These are phyloP conservation scores for Suillus americanus DNA, from an alignment of 768 basidiomycete species.

Conservation along the genomic window DNA sequence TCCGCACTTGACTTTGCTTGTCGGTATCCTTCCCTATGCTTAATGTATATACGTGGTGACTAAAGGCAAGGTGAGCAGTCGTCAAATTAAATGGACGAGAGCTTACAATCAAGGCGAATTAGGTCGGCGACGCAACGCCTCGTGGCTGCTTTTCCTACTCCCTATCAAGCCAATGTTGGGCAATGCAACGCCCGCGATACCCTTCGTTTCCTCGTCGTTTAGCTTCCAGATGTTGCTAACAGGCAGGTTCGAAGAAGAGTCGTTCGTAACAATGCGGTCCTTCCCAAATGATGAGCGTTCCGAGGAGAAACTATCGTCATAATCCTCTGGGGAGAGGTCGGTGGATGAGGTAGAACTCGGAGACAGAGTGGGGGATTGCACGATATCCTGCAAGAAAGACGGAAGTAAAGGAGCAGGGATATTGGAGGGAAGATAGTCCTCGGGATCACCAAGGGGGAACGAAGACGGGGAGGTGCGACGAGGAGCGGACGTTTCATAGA, in stretches of 20 bases:
- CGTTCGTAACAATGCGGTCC: slow-evolving; percentile 25
- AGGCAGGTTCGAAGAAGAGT: slow-evolving; percentile 31
- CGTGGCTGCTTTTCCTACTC: slow-evolving; percentile 41
- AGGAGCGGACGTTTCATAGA: slow-evolving; percentile 66
- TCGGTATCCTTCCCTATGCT: slow-evolving; percentile 5
- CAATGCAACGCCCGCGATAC: slow-evolving; percentile 49
- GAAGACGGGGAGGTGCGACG: slow-evolving; percentile 42
- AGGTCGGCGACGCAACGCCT: slow-evolving; percentile 29
- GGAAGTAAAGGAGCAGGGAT: slow-evolving; percentile 60
- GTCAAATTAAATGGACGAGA: background rate
- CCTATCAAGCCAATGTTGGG: slow-evolving; percentile 40
- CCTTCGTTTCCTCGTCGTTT: slow-evolving; percentile 69
- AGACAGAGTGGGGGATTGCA: slow-evolving; percentile 65
- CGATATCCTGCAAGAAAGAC: slow-evolving; percentile 74
- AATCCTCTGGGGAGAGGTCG: slow-evolving; percentile 64
- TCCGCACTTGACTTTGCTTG: background rate
- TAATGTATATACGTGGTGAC: background rate
- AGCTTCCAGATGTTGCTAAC: slow-evolving; percentile 67
- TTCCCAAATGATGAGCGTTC: slow-evolving; percentile 25
- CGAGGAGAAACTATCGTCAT: slow-evolving; percentile 36
- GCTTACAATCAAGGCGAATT: slow-evolving; percentile 21
- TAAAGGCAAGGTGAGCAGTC: background rate
- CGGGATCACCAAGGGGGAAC: slow-evolving; percentile 31
- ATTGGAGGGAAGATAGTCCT: slow-evolving; percentile 21
- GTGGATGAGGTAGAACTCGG: slow-evolving; percentile 65